phyloP scores from a whole-genome alignment of 1,284 basidiomycete species.

The Irpex sp. region DNA sequence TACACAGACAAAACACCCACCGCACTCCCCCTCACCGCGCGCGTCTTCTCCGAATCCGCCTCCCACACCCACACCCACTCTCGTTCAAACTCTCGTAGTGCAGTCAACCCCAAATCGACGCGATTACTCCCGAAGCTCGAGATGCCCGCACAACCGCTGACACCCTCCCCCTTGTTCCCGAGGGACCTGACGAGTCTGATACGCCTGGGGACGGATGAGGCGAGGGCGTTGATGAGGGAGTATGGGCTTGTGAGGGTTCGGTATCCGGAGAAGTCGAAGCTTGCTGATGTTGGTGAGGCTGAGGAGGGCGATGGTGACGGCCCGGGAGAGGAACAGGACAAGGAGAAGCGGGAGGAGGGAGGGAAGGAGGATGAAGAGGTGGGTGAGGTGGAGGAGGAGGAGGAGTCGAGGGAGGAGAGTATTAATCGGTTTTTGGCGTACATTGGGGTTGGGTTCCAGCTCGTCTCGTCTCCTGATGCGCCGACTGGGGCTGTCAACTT shows the following conservation, averaged over 20 bases:
- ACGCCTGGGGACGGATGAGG: conserved; percentile 35
- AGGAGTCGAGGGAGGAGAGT: conserved; percentile 27
- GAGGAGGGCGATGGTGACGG: not conserved
- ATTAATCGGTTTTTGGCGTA: conserved; percentile 43
- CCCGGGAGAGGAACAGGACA: not conserved
- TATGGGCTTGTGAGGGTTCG: conserved; percentile 33
- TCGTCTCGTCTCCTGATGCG: conserved; percentile 7
- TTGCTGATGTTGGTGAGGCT: not conserved
- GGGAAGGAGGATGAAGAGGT: not conserved
- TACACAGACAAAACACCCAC: not conserved
- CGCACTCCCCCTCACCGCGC: not conserved
- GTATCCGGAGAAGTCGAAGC: conserved; percentile 14
- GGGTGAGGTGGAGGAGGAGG: conserved; percentile 7
- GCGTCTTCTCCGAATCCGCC: not conserved
- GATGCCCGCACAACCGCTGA: conserved; percentile 6
- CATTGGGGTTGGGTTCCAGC: conserved; percentile 31
- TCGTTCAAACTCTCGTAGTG: not conserved
- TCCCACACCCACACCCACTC: not conserved
- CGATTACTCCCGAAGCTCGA: too few relatives aligned
- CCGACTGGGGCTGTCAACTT: conserved; percentile 16
- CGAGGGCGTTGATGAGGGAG: conserved; percentile 35
- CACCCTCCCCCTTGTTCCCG: conserved; percentile 27
- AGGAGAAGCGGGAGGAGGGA: not conserved
- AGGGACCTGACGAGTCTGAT: conserved; percentile 36
- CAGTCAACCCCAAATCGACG: too few relatives aligned